phyloP scores from a whole-genome alignment of 495 filamentous ascomycete species.

The Filosporella fistucella region DNA sequence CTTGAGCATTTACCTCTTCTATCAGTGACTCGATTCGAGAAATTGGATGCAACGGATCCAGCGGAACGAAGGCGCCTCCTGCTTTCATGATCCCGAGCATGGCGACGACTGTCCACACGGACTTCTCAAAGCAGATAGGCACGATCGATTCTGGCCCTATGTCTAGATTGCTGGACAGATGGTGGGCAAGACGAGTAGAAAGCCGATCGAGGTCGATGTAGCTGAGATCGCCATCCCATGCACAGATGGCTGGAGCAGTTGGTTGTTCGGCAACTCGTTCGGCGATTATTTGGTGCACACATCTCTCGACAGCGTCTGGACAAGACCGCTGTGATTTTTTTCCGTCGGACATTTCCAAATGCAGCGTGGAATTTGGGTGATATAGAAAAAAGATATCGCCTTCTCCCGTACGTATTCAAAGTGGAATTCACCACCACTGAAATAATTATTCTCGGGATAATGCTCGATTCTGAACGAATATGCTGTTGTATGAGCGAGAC shows the following conservation, averaged over 20 bases:
- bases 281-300: constrained; percentile 6
- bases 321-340: too few relatives aligned
- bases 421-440: too few relatives aligned
- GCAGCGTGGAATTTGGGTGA: too few relatives aligned
- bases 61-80: constrained; percentile 41
- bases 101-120: constrained; percentile 33
- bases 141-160: neutral
- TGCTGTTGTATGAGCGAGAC: too few relatives aligned
- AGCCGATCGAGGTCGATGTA: constrained; percentile 19
- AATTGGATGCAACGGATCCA: constrained; percentile 27
- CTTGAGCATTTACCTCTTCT: neutral
- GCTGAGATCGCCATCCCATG: constrained; percentile 34
- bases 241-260: constrained; percentile 1
- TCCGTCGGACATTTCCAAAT: too few relatives aligned
- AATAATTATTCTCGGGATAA: too few relatives aligned
- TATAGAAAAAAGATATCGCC: too few relatives aligned
- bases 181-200: neutral
- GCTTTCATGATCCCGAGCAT: constrained; percentile 36
- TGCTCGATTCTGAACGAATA: too few relatives aligned
- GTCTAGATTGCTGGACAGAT: constrained; percentile 1
- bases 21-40: neutral
- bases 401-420: too few relatives aligned
- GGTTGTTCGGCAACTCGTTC: neutral
- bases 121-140: constrained; percentile 36
- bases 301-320: neutral